These are phyloP conservation scores for Neoarthrinium moseri DNA, from an alignment of 2,329 filamentous ascomycete species.

Conservation along the genomic window DNA sequence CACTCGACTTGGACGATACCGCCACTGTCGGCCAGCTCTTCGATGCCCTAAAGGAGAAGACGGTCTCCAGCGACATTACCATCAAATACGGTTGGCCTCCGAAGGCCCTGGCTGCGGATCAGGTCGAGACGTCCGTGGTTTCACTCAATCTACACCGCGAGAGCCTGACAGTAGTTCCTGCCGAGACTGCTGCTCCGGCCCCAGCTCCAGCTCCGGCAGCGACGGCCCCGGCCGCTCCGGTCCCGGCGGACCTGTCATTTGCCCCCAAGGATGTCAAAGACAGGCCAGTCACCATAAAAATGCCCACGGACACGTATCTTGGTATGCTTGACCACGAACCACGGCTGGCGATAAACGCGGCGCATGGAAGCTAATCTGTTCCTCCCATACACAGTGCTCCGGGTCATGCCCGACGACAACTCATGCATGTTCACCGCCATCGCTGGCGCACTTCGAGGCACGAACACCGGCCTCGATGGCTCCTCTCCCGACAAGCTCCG, in stretches of 20 bases:
- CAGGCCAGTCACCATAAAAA: constrained; percentile 3
- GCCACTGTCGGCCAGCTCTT: constrained; percentile 65
- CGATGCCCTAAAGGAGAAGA: constrained; percentile 59
- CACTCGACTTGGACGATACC: constrained; percentile 65
- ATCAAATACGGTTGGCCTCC: constrained; percentile 86
- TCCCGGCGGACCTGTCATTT: constrained; percentile 1
- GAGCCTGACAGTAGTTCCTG: constrained; percentile 48
- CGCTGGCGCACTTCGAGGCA: constrained; percentile 70
- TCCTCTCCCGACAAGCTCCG: constrained; percentile 53
- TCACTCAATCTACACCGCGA: constrained; percentile 48
- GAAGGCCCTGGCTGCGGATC: constrained; percentile 62
- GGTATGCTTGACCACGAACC: constrained; percentile 6
- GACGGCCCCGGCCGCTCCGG: constrained; percentile 2
- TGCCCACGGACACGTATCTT: constrained; percentile 8
- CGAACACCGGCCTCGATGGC: constrained; percentile 35
- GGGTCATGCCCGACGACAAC: constrained; percentile 97
- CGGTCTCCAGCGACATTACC: constrained; percentile 65
- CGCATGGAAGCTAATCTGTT: not conserved
- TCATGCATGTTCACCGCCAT: constrained; percentile 92
- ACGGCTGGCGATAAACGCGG: too few species aligned
- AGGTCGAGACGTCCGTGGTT: constrained; percentile 46
- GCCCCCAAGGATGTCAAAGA: constrained; percentile 20
- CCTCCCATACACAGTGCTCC: constrained; percentile 56
- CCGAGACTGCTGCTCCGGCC: constrained; percentile 25
- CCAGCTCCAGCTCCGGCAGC: constrained; percentile 5